A percentile compares a stretch with the other conserved stretches of the same genome.
Conservation (phyloP, 768 basidiomycete genomes). For the Mycena maculata region DNA sequence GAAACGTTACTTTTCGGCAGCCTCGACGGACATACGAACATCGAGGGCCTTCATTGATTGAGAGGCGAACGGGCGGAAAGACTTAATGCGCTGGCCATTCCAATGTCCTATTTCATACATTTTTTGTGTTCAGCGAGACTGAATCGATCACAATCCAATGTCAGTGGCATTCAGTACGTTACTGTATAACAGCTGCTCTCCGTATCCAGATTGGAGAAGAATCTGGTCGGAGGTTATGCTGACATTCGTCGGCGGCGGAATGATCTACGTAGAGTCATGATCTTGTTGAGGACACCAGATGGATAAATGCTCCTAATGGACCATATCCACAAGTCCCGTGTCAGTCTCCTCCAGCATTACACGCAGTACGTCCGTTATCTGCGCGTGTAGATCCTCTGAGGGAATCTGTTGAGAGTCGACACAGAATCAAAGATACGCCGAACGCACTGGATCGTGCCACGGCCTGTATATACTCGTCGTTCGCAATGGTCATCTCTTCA, state of each 20-base stretch:
- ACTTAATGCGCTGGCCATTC: constrained; percentile 34
- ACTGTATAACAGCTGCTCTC: constrained; percentile 29
- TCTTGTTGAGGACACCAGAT: too few relatives aligned
- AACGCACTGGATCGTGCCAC: constrained; percentile 82
- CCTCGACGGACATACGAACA: constrained; percentile 80
- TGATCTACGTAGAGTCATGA: too few relatives aligned
- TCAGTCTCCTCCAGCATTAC: constrained; percentile 69
- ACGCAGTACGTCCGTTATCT: constrained; percentile 70
- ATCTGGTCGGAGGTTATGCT: too few relatives aligned
- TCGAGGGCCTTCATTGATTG: constrained; percentile 85
- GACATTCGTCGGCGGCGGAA: too few relatives aligned
- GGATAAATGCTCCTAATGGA: too few relatives aligned
- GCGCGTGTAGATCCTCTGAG: constrained; percentile 68
- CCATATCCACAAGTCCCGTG: constrained; percentile 22
- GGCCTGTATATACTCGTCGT: constrained; percentile 79
- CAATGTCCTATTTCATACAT: constrained; percentile 13
- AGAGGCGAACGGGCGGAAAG: constrained; percentile 66
- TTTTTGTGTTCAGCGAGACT: not conserved
- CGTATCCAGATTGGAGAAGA: too few relatives aligned
- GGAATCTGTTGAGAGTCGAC: not conserved
- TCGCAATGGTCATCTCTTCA: constrained; percentile 75
- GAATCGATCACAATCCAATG: not conserved
- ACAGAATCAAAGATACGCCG: not conserved
- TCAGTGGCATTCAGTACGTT: constrained; percentile 11
- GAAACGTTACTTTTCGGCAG: constrained; percentile 87